phyloP scores from a whole-genome alignment of 2,329 filamentous ascomycete genomes.

The Colletotrichum somersetense region DNA sequence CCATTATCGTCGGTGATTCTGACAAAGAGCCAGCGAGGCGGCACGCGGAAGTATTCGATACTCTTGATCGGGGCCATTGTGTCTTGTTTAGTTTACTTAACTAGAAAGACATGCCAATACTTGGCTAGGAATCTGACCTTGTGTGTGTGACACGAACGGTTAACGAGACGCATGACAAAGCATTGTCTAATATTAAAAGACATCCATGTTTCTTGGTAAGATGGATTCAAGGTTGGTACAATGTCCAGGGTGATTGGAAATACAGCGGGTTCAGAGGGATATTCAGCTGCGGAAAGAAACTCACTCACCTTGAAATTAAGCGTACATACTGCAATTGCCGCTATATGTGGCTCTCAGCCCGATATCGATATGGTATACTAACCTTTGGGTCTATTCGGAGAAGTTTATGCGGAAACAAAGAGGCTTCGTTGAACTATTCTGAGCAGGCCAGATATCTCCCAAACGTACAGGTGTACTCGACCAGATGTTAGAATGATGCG shows the following conservation, averaged over 20 bases:
- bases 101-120: neutral
- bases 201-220: neutral
- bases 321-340: neutral
- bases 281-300: too few relatives aligned
- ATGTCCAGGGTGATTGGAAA: neutral
- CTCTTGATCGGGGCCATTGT: conserved; percentile 58
- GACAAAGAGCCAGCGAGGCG: conserved; percentile 76
- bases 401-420: neutral
- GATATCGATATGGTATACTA: neutral
- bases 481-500: too few relatives aligned
- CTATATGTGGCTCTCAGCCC: neutral
- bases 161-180: neutral
- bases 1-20: conserved; percentile 72
- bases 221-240: neutral
- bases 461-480: too few relatives aligned
- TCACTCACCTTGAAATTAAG: neutral
- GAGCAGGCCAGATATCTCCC: neutral
- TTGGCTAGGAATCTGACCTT: neutral
- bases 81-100: neutral
- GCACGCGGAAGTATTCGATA: conserved; percentile 75
- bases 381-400: neutral
- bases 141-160: neutral
- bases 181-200: too few relatives aligned
- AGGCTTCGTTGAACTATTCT: neutral
- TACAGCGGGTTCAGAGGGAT: too few relatives aligned